Percentiles rank a stretch among this genome's conserved stretches.
Evolutionary conservation across 208 protist genomes (phyloP).

Genomic region (Wallacemonas sp.): DNA sequence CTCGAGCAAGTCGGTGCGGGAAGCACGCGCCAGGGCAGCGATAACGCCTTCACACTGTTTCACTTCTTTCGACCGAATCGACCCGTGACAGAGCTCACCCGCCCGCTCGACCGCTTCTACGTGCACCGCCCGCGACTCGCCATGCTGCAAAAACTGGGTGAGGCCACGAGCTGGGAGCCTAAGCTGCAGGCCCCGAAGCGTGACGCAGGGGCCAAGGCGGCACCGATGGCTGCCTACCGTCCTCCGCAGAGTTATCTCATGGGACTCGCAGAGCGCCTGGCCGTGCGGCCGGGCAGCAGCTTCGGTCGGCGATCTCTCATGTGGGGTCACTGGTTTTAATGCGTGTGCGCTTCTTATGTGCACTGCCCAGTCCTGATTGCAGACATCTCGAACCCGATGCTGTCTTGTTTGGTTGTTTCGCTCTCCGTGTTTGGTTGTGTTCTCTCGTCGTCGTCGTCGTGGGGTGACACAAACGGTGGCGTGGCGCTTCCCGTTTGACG

Average conservation of each 20-base stretch:
- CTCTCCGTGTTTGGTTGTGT: neutral
- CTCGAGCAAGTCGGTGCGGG: conserved; percentile 27
- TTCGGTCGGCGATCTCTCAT: conserved; percentile 85
- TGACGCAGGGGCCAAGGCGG: conserved; percentile 14
- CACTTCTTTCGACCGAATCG: conserved; percentile 86
- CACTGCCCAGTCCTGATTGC: too few relatives aligned
- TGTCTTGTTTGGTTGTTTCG: neutral
- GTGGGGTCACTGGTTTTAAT: conserved; percentile 90
- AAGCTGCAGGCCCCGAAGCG: conserved; percentile 55
- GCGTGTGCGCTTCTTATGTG: neutral
- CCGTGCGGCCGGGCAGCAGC: conserved; percentile 68
- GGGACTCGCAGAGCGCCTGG: conserved; percentile 83
- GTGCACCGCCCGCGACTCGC: conserved; percentile 48
- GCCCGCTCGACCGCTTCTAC: conserved; percentile 76
- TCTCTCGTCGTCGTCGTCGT: too few relatives aligned
- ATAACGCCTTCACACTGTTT: conserved; percentile 55
- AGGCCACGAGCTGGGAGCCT: conserved; percentile 40
- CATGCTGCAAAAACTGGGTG: conserved; percentile 18
- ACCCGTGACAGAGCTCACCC: conserved; percentile 71
- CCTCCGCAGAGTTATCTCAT: conserved; percentile 86
- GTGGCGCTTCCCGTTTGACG: too few relatives aligned
- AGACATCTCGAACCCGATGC: too few relatives aligned
- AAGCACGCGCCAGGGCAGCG: neutral
- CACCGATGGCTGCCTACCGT: conserved; percentile 56
- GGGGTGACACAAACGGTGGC: too few relatives aligned